Conservation (phyloP, 73 alveolate species). For the Tetrahymena borealis region DNA sequence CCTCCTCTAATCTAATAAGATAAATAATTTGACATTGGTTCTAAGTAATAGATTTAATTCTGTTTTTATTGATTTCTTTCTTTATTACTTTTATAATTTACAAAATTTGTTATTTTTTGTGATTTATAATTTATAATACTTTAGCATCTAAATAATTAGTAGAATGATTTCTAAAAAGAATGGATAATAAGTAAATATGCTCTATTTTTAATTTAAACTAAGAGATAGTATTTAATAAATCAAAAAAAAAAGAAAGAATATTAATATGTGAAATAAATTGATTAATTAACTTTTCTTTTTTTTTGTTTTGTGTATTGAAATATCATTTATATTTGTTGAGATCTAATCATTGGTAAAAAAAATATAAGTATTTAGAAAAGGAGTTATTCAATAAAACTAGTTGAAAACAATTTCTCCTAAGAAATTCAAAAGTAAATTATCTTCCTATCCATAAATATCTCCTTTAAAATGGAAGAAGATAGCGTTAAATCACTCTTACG, state of each 20-base stretch:
- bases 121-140: neutral
- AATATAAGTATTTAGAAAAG: no score
- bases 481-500: neutral
- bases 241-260: no score
- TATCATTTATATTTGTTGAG: no score
- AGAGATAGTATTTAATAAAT: no score
- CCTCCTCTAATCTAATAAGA: constrained; percentile 80
- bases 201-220: neutral
- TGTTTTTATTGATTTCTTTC: neutral
- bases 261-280: no score
- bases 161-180: neutral
- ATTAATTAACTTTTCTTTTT: no score
- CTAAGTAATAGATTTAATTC: neutral
- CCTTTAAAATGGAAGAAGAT: neutral
- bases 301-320: no score
- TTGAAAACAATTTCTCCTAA: no score
- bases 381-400: no score
- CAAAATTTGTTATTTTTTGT: neutral
- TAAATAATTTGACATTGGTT: constrained; percentile 5
- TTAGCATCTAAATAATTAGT: neutral
- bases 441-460: no score
- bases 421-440: no score
- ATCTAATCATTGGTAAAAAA: no score
- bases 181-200: neutral
- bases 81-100: neutral